phyloP scores from a whole-genome alignment of 2,329 filamentous ascomycete species.

The Pseudodiploospora longispora region DNA sequence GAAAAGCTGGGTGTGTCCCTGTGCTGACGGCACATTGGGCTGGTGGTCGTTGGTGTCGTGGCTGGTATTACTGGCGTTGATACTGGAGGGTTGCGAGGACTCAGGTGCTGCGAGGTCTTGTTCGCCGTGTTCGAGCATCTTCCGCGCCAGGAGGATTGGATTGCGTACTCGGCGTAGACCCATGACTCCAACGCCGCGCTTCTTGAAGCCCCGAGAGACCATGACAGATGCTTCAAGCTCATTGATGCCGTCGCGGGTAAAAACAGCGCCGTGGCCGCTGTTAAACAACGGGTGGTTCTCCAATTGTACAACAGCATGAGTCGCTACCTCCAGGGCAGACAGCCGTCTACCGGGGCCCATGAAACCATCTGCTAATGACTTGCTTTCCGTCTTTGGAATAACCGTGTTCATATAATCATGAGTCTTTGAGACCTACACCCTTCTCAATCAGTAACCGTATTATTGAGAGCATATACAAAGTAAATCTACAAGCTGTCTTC shows the following conservation, averaged over 20 bases:
- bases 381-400: background rate
- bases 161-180: conserved; percentile 68
- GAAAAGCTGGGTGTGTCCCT: conserved; percentile 62
- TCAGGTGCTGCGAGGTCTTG: conserved; percentile 41
- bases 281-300: conserved; percentile 83
- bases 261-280: conserved; percentile 74
- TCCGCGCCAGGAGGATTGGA: conserved; percentile 65
- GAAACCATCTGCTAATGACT: background rate
- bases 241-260: conserved; percentile 73
- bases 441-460: background rate
- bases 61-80: conserved; percentile 8
- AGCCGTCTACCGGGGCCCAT: conserved; percentile 18
- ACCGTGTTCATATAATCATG: conserved; percentile 38
- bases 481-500: too few relatives aligned
- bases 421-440: conserved; percentile 34
- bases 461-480: too few relatives aligned
- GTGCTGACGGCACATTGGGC: conserved; percentile 46
- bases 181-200: conserved; percentile 72
- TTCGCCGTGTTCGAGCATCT: conserved; percentile 62
- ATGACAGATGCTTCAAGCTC: conserved; percentile 84
- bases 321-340: conserved; percentile 64
- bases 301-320: conserved; percentile 64
- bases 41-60: conserved; percentile 5
- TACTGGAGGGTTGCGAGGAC: background rate
- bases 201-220: conserved; percentile 65